Conservation (phyloP, 169 alveolate genomes). For the Eimeria sp. region DNA sequence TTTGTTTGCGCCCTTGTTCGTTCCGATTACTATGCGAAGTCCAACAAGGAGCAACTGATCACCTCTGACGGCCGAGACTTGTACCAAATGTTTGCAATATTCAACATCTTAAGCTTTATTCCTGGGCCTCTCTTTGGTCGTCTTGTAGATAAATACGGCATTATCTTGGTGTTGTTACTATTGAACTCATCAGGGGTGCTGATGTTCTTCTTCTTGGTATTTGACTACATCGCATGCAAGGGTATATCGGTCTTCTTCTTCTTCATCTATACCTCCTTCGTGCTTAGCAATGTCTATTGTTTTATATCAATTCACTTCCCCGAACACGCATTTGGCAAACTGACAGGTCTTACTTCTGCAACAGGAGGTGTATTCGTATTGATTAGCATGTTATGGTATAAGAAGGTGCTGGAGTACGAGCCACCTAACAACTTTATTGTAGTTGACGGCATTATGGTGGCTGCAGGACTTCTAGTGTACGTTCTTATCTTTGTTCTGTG, state of each 20-base stretch:
- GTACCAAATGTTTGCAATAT: constrained; percentile 66
- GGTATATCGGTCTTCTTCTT: constrained; percentile 66
- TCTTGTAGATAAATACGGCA: constrained; percentile 73
- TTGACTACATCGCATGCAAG: constrained; percentile 70
- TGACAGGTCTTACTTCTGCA: constrained; percentile 80
- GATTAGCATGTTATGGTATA: constrained; percentile 78
- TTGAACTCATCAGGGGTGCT: constrained; percentile 67
- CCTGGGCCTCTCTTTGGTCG: constrained; percentile 84
- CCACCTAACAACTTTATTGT: constrained; percentile 30
- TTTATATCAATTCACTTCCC: constrained; percentile 77
- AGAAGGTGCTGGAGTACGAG: constrained; percentile 37
- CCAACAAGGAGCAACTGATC: constrained; percentile 80
- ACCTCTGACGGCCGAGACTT: constrained; percentile 3
- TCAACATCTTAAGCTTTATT: constrained; percentile 73
- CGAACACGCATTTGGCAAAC: constrained; percentile 75
- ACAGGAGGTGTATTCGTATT: constrained; percentile 79
- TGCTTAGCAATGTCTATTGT: constrained; percentile 82
- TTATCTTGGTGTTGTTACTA: constrained; percentile 2
- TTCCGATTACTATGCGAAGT: constrained; percentile 82
- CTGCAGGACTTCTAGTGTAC: constrained; percentile 54
- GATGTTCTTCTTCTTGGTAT: constrained; percentile 66
- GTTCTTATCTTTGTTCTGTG: constrained; percentile 13
- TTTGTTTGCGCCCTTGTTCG: constrained; percentile 74
- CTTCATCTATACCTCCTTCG: constrained; percentile 80
- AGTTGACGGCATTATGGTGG: constrained; percentile 72